Evolutionary conservation across 257 asterid species (phyloP).

Genomic region (Buddleja alternifolia): DNA sequence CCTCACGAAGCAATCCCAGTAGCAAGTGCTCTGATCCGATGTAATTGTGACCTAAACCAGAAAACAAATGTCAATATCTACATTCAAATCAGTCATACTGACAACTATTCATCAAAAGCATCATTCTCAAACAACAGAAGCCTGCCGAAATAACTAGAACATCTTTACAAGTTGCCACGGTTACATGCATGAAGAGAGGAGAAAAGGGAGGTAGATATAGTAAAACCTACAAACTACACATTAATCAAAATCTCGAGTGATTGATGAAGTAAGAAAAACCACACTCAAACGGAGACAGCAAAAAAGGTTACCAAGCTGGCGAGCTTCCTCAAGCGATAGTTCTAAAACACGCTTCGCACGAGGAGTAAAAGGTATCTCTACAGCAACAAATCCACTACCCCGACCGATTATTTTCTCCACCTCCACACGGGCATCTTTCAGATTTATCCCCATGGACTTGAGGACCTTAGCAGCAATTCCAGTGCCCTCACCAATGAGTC

Average conservation of each 20-base stretch:
- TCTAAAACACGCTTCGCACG: constrained; percentile 97
- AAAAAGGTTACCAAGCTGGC: constrained; percentile 79
- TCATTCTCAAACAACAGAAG: constrained; percentile 28
- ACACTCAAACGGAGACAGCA: not conserved
- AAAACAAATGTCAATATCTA: constrained; percentile 19
- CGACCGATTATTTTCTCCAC: constrained; percentile 97
- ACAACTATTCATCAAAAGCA: not conserved
- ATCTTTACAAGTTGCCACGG: not conserved
- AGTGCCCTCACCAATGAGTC: constrained; percentile 98
- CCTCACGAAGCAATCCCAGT: constrained; percentile 95
- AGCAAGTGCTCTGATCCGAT: constrained; percentile 72
- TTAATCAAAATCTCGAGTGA: constrained; percentile 10
- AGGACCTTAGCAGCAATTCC: constrained; percentile 99
- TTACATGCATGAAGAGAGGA: constrained; percentile 3
- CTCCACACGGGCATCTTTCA: constrained; percentile 97
- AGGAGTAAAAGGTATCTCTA: constrained; percentile 97
- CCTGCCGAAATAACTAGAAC: not conserved
- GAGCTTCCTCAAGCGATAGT: constrained; percentile 97
- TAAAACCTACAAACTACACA: constrained; percentile 25
- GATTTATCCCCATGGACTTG: constrained; percentile 93
- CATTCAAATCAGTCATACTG: constrained; percentile 5
- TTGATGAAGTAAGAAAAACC: not conserved
- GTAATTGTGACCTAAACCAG: constrained; percentile 54
- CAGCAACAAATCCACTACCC: constrained; percentile 97
- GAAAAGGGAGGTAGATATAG: not conserved